Evolutionary conservation across 257 asterid species (phyloP), one percentile per base, ranked within the genome.

Genomic region (Rauvolfia tetraphylla): DNA sequence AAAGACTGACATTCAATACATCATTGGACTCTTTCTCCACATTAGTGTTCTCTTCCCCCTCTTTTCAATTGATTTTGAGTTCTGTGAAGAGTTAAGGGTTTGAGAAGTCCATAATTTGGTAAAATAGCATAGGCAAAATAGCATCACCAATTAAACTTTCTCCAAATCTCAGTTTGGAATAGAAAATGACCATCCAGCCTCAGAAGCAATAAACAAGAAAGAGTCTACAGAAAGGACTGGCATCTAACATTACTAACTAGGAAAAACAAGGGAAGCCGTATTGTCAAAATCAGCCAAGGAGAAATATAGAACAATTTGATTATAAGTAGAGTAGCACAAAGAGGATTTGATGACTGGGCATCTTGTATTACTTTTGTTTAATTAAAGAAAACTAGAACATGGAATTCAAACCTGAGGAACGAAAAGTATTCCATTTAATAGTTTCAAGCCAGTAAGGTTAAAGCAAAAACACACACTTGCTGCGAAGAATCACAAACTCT

Each of bases 401-500:
- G 20, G 27, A 49, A 22, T 49, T 53, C 59, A 71, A 72, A 20
- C 12, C 2, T 34, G 54, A 51, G 25, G 49, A 72, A 22, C 39
- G 0, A 39, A 36, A 54, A 34, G 31, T 53, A 25, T 1, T 68
- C 25, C 57, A 8, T 59, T 27, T 59, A n/a, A 9, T 6, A 56
- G 33, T 56, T 56, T 66, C 27, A 66, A 33, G 0, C n/a, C 44
- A 22, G 1, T 34, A 33, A 54, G 75, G 53, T 20, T 25, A 69
- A 34, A 77, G 59, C 36, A 70, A 57, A 31, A 77, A 62, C 25
- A 42, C 15, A 44, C 39, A 59, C 25, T 71, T 53, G n/a, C 38
- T 23, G 25, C 2, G 66, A 73, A 72, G 31, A 74, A 71, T 51
- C 71, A 72, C 79, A 67, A 59, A 78, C 42, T 56, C 86, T 53